A percentile compares a stretch with the other conserved stretches of the same genome.
Evolutionary conservation across 371 early-diverging fungal genomes (phyloP).

Genomic region (Umbelopsis sp.): DNA sequence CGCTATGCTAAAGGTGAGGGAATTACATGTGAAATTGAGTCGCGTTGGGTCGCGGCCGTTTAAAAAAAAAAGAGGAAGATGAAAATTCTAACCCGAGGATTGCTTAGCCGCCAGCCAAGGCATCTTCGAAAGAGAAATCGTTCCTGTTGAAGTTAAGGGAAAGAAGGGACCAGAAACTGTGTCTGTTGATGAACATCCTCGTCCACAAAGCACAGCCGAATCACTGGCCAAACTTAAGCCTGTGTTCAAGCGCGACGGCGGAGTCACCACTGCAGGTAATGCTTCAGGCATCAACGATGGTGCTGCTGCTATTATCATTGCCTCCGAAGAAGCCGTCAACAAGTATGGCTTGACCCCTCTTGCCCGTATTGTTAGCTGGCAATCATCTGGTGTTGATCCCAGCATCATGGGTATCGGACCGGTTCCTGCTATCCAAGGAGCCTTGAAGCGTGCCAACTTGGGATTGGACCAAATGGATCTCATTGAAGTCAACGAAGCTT

Average conservation of each 20-base stretch:
- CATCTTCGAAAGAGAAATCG: slow-evolving; percentile 81
- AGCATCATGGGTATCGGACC: slow-evolving; percentile 94
- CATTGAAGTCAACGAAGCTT: slow-evolving; percentile 98
- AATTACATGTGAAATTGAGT: not conserved
- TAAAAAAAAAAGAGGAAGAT: not conserved
- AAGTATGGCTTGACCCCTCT: slow-evolving; percentile 81
- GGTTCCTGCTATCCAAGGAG: slow-evolving; percentile 88
- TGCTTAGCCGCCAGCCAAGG: slow-evolving; percentile 58
- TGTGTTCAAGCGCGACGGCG: slow-evolving; percentile 90
- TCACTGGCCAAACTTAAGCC: slow-evolving; percentile 78
- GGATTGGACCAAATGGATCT: slow-evolving; percentile 85
- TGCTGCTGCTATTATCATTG: slow-evolving; percentile 90
- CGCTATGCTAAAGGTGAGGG: slow-evolving; percentile 76
- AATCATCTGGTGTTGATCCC: slow-evolving; percentile 84
- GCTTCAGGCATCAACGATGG: slow-evolving; percentile 97
- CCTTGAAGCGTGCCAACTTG: slow-evolving; percentile 83
- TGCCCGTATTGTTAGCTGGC: slow-evolving; percentile 88
- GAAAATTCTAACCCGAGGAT: not conserved
- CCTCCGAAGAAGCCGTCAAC: slow-evolving; percentile 85
- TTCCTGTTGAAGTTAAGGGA: slow-evolving; percentile 84
- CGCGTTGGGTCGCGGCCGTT: not conserved
- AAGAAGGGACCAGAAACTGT: slow-evolving; percentile 72
- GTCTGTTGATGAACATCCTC: slow-evolving; percentile 88
- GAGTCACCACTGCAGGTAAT: slow-evolving; percentile 91
- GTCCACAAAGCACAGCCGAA: slow-evolving; percentile 83